These are phyloP conservation scores for Pseudodiploospora longispora DNA, from an alignment of 2,329 filamentous ascomycete species.

Conservation along the genomic window DNA sequence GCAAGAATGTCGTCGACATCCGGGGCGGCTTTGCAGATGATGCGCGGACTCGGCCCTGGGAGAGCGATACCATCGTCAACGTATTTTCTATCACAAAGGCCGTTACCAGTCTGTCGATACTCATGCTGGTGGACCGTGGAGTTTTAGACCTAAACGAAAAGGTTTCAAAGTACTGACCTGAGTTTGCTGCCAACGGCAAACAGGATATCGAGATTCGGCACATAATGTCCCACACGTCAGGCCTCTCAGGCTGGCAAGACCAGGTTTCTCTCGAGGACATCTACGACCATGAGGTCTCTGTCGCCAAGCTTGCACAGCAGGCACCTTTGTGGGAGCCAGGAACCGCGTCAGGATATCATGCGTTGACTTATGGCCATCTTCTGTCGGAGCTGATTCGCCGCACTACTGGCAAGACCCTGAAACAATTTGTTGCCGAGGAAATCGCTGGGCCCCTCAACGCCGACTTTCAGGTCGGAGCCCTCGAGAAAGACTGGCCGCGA, in stretches of 20 bases:
- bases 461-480: conserved; percentile 38
- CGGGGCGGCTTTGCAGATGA: conserved; percentile 33
- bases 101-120: conserved; percentile 25
- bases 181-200: conserved; percentile 35
- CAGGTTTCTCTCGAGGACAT: conserved; percentile 23
- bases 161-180: conserved; percentile 37
- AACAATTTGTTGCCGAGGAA: conserved; percentile 28
- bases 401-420: conserved; percentile 30
- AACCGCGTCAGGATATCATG: conserved; percentile 34
- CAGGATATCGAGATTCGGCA: conserved; percentile 30
- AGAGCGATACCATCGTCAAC: conserved; percentile 28
- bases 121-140: conserved; percentile 32
- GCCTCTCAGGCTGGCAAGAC: conserved; percentile 25
- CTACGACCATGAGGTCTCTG: conserved; percentile 20
- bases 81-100: conserved; percentile 35
- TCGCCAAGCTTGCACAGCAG: conserved; percentile 29
- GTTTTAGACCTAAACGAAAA: conserved; percentile 26
- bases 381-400: conserved; percentile 35
- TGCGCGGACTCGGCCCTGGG: conserved; percentile 25
- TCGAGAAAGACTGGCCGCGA: conserved; percentile 32
- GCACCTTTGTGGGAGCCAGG: conserved; percentile 37
- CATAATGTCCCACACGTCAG: conserved; percentile 31
- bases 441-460: conserved; percentile 33
- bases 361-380: conserved; percentile 30
- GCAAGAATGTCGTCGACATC: conserved; percentile 33